phyloP scores from a whole-genome alignment of 2,329 filamentous ascomycete genomes.

The Geosmithia putterillii region DNA sequence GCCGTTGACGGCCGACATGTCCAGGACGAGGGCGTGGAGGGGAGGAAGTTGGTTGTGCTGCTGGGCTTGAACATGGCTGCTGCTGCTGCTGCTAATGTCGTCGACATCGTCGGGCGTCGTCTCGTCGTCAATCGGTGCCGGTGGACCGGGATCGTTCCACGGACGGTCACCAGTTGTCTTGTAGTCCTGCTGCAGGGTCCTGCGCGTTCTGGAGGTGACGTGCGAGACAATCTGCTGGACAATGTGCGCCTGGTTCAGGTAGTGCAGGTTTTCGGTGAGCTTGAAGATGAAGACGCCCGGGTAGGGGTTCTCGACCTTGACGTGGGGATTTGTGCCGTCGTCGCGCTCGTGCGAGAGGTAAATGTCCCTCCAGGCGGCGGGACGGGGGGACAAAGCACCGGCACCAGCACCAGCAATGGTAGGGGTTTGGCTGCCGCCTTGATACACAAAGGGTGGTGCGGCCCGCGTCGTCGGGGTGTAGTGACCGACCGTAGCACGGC shows the following conservation, averaged over 20 bases:
- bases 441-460: conserved; percentile 47
- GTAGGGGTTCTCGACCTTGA: conserved; percentile 31
- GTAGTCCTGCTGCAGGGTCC: conserved; percentile 15
- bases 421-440: conserved; percentile 5
- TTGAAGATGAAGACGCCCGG: conserved; percentile 44
- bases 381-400: conserved; percentile 28
- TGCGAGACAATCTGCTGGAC: conserved; percentile 34
- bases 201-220: conserved; percentile 30
- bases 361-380: conserved; percentile 20
- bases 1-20: conserved; percentile 41
- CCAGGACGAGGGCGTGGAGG: conserved; percentile 40
- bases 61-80: too few relatives aligned
- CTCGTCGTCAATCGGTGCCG: conserved; percentile 26
- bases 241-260: conserved; percentile 39
- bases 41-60: conserved; percentile 31
- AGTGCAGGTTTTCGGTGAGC: conserved; percentile 43
- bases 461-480: conserved; percentile 53
- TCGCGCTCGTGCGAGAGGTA: conserved; percentile 35
- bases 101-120: conserved; percentile 12
- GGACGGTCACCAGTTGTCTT: conserved; percentile 19
- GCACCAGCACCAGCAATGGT: neutral
- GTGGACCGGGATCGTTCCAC: conserved; percentile 44
- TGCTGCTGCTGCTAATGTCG: too few relatives aligned
- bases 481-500: conserved; percentile 69
- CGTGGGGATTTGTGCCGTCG: conserved; percentile 36